These are phyloP conservation scores for Exophiala sp. DNA, from an alignment of 2,329 filamentous ascomycete genomes.

Conservation along the genomic window DNA sequence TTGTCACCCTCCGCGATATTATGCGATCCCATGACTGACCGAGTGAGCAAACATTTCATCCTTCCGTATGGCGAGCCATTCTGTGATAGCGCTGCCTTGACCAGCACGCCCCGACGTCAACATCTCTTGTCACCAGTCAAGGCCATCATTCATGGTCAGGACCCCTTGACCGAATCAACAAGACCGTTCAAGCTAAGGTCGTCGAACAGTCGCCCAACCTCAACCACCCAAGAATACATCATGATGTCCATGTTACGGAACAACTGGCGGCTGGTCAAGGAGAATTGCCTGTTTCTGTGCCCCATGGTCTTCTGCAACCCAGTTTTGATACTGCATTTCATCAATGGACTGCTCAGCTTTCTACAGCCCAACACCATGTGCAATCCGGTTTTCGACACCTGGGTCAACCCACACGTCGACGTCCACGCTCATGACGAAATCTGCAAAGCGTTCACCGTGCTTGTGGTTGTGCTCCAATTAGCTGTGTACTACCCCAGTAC, in stretches of 20 bases:
- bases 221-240: neutral
- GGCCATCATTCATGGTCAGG: neutral
- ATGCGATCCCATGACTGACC: neutral
- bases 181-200: neutral
- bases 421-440: conserved; percentile 35
- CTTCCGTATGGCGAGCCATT: neutral
- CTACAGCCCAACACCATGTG: conserved; percentile 32
- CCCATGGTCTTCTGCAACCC: conserved; percentile 39
- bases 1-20: neutral
- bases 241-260: neutral
- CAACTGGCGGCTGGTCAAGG: conserved; percentile 6
- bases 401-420: conserved; percentile 33
- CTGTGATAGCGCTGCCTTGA: neutral
- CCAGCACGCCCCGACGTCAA: neutral
- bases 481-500: conserved; percentile 15
- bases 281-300: conserved; percentile 29
- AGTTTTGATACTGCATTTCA: conserved; percentile 36
- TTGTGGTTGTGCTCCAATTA: conserved; percentile 38
- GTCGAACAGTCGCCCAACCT: neutral
- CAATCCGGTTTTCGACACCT: conserved; percentile 29
- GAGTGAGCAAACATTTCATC: neutral
- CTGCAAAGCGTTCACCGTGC: conserved; percentile 37
- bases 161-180: neutral
- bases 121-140: neutral
- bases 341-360: conserved; percentile 38